Evolutionary conservation across 495 filamentous ascomycete genomes (phyloP).

Genomic region (Immersiella caudata): DNA sequence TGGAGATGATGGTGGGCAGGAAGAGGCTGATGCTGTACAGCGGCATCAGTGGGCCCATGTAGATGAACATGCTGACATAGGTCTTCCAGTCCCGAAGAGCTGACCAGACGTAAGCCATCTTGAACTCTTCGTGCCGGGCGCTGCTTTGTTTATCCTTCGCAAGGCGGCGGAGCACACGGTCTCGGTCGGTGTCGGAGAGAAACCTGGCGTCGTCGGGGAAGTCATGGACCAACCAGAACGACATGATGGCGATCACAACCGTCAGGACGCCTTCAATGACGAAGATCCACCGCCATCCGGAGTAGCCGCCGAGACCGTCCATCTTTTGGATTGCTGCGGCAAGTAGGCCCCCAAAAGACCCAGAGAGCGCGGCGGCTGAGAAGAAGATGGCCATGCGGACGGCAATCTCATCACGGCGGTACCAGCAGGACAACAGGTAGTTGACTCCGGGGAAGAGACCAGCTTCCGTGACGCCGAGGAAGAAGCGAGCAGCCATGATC

Average conservation of each 20-base stretch:
- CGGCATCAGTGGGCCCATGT: slow-evolving; percentile 67
- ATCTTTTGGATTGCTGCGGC: slow-evolving; percentile 67
- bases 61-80: slow-evolving; percentile 68
- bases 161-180: slow-evolving; percentile 69
- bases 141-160: slow-evolving; percentile 70
- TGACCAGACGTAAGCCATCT: slow-evolving; percentile 69
- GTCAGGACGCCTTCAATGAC: slow-evolving; percentile 67
- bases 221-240: slow-evolving; percentile 30
- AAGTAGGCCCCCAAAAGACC: slow-evolving; percentile 73
- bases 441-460: slow-evolving; percentile 74
- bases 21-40: slow-evolving; percentile 87
- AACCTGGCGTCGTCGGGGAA: slow-evolving; percentile 57
- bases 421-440: slow-evolving; percentile 67
- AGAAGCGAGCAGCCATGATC: slow-evolving; percentile 56
- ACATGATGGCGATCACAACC: slow-evolving; percentile 39
- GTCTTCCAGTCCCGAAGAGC: slow-evolving; percentile 85
- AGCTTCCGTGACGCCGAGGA: slow-evolving; percentile 72
- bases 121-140: slow-evolving; percentile 75
- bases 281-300: slow-evolving; percentile 76
- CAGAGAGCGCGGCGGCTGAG: slow-evolving; percentile 65
- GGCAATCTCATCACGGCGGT: slow-evolving; percentile 59
- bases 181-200: slow-evolving; percentile 66
- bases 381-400: slow-evolving; percentile 72
- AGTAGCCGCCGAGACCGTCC: slow-evolving; percentile 62
- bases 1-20: slow-evolving; percentile 75